These are phyloP conservation scores for Talaromyces funiculosus DNA, from an alignment of 2,329 filamentous ascomycete species.

Conservation along the genomic window DNA sequence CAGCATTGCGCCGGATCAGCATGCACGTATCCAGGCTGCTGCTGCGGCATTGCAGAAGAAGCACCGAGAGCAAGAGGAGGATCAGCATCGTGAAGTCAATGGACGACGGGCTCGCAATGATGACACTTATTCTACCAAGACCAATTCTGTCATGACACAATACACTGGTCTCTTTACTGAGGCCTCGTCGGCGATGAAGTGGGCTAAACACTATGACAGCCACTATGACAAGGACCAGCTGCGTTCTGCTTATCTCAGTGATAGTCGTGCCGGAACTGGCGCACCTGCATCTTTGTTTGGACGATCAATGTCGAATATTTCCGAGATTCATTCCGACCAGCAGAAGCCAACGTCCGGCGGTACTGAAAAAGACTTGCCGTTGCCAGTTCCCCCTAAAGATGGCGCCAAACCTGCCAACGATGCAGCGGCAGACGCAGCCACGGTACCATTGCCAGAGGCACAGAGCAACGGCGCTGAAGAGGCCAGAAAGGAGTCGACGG, in stretches of 20 bases:
- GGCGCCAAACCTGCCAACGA: conserved; percentile 12
- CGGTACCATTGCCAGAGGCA: conserved; percentile 17
- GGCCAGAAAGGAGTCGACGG: conserved; percentile 24
- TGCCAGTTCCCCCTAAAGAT: conserved; percentile 19
- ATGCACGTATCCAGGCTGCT: conserved; percentile 86
- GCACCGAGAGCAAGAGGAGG: conserved; percentile 54
- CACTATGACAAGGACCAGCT: conserved; percentile 89
- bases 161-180: conserved; percentile 80
- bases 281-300: conserved; percentile 44
- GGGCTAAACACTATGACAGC: conserved; percentile 93
- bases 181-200: conserved; percentile 90
- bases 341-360: conserved; percentile 16
- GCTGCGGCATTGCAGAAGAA: conserved; percentile 74
- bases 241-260: conserved; percentile 76
- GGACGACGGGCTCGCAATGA: conserved; percentile 50
- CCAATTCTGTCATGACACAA: conserved; percentile 81
- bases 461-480: conserved; percentile 15
- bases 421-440: conserved; percentile 16
- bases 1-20: conserved; percentile 83
- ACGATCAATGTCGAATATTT: conserved; percentile 7
- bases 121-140: conserved; percentile 61
- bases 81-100: conserved; percentile 45
- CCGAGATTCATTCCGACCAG: conserved; percentile 10
- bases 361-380: conserved; percentile 15
- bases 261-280: conserved; percentile 67